These are phyloP conservation scores for Aspergillus alliaceus DNA, from an alignment of 2,329 filamentous ascomycete species.

Conservation along the genomic window DNA sequence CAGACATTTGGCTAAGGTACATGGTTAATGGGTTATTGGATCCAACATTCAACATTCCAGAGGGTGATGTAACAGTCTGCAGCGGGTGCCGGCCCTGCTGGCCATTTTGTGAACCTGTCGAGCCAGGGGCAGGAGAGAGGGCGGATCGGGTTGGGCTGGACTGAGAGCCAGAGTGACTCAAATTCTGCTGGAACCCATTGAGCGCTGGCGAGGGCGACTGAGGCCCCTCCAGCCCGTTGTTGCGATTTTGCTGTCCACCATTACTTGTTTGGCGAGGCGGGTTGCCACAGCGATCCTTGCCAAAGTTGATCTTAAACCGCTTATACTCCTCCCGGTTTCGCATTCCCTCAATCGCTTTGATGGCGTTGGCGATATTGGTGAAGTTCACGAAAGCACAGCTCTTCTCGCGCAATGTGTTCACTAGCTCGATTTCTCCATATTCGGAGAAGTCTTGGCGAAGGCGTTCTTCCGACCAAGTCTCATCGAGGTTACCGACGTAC, in stretches of 20 bases:
- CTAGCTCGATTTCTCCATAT: slow-evolving; percentile 95
- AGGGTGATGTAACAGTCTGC: slow-evolving; percentile 57
- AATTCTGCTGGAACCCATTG: slow-evolving; percentile 57
- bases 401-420: slow-evolving; percentile 96
- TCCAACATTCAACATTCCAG: slow-evolving; percentile 74
- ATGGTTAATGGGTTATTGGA: slow-evolving; percentile 86
- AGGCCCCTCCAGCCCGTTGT: slow-evolving; percentile 54
- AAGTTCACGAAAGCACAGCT: slow-evolving; percentile 99
- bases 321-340: slow-evolving; percentile 94
- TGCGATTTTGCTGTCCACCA: slow-evolving; percentile 66
- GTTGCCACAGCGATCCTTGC: slow-evolving; percentile 97
- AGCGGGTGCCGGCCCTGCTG: slow-evolving; percentile 60
- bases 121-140: slow-evolving; percentile 55
- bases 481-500: slow-evolving; percentile 95
- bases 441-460: slow-evolving; percentile 95
- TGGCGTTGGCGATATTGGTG: slow-evolving; percentile 98
- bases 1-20: slow-evolving; percentile 79
- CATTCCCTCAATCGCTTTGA: slow-evolving; percentile 97
- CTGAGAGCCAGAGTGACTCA: slow-evolving; percentile 56
- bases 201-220: slow-evolving; percentile 56
- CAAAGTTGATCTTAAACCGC: slow-evolving; percentile 99
- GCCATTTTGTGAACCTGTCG: slow-evolving; percentile 55
- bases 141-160: slow-evolving; percentile 61
- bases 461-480: slow-evolving; percentile 95
- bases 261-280: slow-evolving; percentile 81